Evolutionary conservation across 1,284 basidiomycete species (phyloP).

Genomic region (Hypsizygus ulmarius): DNA sequence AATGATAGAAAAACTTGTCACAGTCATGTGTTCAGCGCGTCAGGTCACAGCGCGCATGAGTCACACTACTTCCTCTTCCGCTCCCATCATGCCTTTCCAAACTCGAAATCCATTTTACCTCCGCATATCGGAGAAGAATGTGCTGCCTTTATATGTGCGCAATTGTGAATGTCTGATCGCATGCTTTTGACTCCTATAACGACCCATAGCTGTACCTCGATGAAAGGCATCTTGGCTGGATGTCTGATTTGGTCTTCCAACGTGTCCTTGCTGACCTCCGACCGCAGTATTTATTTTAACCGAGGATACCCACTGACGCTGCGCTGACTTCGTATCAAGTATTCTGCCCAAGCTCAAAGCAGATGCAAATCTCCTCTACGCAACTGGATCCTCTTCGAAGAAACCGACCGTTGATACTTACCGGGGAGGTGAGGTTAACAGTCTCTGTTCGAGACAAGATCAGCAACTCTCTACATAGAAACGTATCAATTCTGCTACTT

Average conservation of each 20-base stretch:
- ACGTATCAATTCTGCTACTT: conserved; percentile 81
- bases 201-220: conserved; percentile 66
- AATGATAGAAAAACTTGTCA: conserved; percentile 7
- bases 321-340: conserved; percentile 33
- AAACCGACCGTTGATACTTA: conserved; percentile 68
- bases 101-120: conserved; percentile 69
- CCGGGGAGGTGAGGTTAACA: conserved; percentile 56
- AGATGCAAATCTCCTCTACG: conserved; percentile 48
- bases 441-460: conserved; percentile 1
- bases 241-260: conserved; percentile 70
- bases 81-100: conserved; percentile 42
- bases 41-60: conserved; percentile 1
- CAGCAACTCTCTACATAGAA: conserved; percentile 39
- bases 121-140: conserved; percentile 58
- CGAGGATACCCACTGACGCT: not conserved
- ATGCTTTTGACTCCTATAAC: not conserved
- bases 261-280: conserved; percentile 69
- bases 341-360: conserved; percentile 63
- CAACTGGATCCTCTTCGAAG: conserved; percentile 45
- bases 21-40: conserved; percentile 12
- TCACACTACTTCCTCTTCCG: conserved; percentile 5
- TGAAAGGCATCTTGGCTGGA: conserved; percentile 75
- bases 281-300: conserved; percentile 48
- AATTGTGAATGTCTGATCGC: too few relatives aligned
- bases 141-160: conserved; percentile 71